A percentile compares a stretch with the other conserved stretches of the same genome.
Conservation (phyloP, 2,329 filamentous ascomycete species). For the Ophiostoma piceae region DNA sequence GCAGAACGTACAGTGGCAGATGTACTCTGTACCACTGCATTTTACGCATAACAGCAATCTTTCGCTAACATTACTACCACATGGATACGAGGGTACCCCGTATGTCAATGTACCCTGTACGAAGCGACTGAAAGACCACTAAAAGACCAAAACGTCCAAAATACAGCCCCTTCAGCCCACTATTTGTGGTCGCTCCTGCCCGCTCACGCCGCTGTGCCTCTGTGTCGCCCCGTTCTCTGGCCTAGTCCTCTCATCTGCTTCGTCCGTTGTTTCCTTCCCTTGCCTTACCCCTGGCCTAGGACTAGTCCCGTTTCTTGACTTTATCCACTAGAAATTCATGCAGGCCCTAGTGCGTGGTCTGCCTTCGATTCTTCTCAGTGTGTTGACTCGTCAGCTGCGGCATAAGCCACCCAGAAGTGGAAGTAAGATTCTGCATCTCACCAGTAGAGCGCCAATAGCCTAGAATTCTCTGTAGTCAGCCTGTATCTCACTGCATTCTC, state of each 20-base stretch:
- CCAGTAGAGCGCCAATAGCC: background rate
- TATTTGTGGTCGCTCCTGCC: background rate
- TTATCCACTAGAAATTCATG: constrained; percentile 14
- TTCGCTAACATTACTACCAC: background rate
- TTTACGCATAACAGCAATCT: constrained; percentile 11
- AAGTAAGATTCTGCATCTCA: constrained; percentile 8
- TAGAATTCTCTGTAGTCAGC: background rate
- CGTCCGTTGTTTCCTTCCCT: constrained; percentile 20
- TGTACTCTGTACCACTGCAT: background rate
- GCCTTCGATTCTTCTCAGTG: background rate
- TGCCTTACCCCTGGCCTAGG: constrained; percentile 21
- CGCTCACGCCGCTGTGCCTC: background rate
- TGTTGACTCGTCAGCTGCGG: constrained; percentile 13
- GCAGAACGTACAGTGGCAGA: background rate
- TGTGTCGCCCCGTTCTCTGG: background rate
- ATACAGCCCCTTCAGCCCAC: background rate
- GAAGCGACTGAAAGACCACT: background rate
- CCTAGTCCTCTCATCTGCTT: constrained; percentile 16
- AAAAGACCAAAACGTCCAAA: background rate
- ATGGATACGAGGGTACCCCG: background rate
- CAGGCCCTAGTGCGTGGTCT: constrained; percentile 18
- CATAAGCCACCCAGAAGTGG: background rate
- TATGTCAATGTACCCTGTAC: background rate
- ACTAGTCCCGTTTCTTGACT: constrained; percentile 18
- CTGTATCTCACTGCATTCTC: background rate